Evolutionary conservation across 2,329 filamentous ascomycete genomes (phyloP).

Genomic region (Curvularia eragrostidis): DNA sequence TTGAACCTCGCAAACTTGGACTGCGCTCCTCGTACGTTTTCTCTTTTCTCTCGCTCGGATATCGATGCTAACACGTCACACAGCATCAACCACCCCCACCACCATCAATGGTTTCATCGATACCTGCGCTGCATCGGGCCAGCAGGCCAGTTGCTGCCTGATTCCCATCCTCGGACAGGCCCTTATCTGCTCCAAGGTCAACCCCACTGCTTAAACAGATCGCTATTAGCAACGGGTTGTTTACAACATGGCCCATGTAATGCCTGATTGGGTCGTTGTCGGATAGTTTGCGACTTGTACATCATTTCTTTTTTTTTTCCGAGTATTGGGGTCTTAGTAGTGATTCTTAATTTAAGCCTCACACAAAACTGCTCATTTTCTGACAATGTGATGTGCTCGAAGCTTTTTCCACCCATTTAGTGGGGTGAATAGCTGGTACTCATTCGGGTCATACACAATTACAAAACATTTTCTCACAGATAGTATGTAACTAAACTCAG

Average conservation of each 20-base stretch:
- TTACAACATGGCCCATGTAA: not conserved
- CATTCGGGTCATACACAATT: not conserved
- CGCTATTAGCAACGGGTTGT: not conserved
- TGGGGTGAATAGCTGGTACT: not conserved
- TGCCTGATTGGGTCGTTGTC: not conserved
- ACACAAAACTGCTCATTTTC: not conserved
- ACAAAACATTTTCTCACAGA: not conserved
- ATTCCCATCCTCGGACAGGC: conserved; percentile 58
- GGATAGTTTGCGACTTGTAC: conserved; percentile 7
- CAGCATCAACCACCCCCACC: conserved; percentile 49
- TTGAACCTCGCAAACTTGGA: conserved; percentile 64
- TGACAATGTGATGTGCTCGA: not conserved
- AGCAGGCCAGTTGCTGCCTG: conserved; percentile 65
- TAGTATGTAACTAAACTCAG: too few relatives aligned
- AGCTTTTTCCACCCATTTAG: not conserved
- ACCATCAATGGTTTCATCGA: conserved; percentile 54
- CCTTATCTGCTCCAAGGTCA: conserved; percentile 48
- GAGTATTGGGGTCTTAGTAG: not conserved
- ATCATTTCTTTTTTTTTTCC: conserved; percentile 1
- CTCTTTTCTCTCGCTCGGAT: not conserved
- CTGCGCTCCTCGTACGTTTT: conserved; percentile 61
- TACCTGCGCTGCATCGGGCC: conserved; percentile 58
- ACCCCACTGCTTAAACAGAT: conserved; percentile 26
- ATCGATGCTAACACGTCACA: conserved; percentile 20
- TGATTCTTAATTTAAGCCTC: conserved; percentile 7